These are phyloP conservation scores for Backusella morwellensis DNA, from an alignment of 192 early-diverging fungal genomes.

Conservation along the genomic window DNA sequence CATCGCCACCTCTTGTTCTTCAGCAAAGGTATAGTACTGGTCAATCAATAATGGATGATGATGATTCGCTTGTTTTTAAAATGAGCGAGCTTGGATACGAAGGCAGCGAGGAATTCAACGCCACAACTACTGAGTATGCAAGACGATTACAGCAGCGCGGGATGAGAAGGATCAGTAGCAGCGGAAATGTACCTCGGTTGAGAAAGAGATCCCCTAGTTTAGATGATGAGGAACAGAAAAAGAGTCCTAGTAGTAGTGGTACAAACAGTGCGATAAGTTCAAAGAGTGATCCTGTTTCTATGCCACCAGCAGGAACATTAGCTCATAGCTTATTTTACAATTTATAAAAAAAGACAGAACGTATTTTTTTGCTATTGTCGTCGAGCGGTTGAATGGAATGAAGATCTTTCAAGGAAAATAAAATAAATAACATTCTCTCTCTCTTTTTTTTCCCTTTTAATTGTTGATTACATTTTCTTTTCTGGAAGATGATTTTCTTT, in stretches of 20 bases:
- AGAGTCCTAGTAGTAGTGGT: not conserved
- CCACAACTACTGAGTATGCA: not conserved
- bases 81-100: slow-evolving; percentile 33
- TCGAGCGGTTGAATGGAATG: not conserved
- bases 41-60: slow-evolving; percentile 26
- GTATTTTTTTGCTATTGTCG: not conserved
- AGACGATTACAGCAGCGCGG: not conserved
- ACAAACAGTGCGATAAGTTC: not conserved
- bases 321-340: slow-evolving; percentile 2
- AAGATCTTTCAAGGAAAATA: not conserved
- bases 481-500: not conserved
- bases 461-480: slow-evolving; percentile 1
- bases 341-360: not conserved
- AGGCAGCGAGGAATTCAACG: not conserved
- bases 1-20: not conserved
- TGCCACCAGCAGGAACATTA: slow-evolving; percentile 1
- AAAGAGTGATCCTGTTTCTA: not conserved
- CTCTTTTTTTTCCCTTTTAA: not conserved
- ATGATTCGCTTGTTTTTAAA: slow-evolving; percentile 36
- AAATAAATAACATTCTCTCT: not conserved
- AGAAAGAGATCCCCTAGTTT: not conserved
- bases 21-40: not conserved
- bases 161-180: not conserved
- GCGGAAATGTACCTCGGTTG: slow-evolving; percentile 2
- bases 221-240: not conserved